Conservation (phyloP, 176 grass and related monocot genomes). For the Oryza brachyantha region DNA sequence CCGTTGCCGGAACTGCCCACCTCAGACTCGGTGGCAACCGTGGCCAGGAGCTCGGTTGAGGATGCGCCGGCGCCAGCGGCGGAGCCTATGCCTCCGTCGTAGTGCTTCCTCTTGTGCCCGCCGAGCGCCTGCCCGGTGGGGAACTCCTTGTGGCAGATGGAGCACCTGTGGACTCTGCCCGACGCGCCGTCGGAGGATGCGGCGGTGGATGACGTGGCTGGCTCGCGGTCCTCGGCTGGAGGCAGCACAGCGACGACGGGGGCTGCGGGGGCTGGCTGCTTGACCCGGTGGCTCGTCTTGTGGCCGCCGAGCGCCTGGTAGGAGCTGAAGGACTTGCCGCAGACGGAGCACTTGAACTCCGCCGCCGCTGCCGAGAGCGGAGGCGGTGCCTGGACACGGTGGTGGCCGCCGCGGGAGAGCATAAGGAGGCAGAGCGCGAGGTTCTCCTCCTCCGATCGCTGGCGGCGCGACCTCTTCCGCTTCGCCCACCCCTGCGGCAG, state of each 20-base stretch:
- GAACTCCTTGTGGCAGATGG: conserved; percentile 87
- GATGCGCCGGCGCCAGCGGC: background rate
- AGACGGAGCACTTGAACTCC: conserved; percentile 83
- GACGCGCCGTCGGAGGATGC: conserved; percentile 39
- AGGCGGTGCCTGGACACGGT: conserved; percentile 41
- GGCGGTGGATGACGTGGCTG: conserved; percentile 55
- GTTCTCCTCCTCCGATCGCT: conserved; percentile 83
- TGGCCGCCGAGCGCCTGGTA: conserved; percentile 95
- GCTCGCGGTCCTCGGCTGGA: conserved; percentile 37
- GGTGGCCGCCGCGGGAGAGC: conserved; percentile 63
- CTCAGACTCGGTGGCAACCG: conserved; percentile 52
- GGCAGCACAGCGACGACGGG: background rate
- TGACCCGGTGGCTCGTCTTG: conserved; percentile 88
- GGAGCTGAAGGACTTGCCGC: conserved; percentile 83
- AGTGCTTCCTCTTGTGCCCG: conserved; percentile 97
- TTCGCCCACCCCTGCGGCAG: conserved; percentile 81
- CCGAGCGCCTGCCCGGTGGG: conserved; percentile 86
- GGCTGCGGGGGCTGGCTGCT: conserved; percentile 1
- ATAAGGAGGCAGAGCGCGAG: conserved; percentile 90
- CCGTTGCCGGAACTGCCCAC: conserved; percentile 59
- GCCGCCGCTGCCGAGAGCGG: conserved; percentile 18
- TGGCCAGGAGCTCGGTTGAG: background rate
- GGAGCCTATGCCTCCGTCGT: conserved; percentile 57
- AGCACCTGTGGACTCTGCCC: conserved; percentile 67
- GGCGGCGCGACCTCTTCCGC: conserved; percentile 80